Percentiles rank a stretch among this genome's conserved stretches.
Conservation (phyloP, 306 rosid genomes). For the Vachellia collinsii region DNA sequence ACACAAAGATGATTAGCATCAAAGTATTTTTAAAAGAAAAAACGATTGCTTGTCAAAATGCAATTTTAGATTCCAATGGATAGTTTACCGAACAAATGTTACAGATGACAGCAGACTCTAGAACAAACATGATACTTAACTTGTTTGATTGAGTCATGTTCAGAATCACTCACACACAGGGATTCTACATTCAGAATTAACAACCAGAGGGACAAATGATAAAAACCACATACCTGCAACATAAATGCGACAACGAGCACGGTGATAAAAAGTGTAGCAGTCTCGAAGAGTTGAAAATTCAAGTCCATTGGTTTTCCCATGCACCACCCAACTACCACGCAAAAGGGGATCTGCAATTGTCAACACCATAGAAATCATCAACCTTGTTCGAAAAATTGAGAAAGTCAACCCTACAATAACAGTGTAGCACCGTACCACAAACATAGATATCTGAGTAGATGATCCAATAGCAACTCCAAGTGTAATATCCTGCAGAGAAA, state of each 20-base stretch:
- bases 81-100: not conserved
- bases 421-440: conserved; percentile 70
- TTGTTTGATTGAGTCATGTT: not conserved
- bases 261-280: conserved; percentile 87
- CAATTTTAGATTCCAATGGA: not conserved
- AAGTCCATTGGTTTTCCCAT: conserved; percentile 92
- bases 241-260: conserved; percentile 93
- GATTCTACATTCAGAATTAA: conserved; percentile 8
- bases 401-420: conserved; percentile 15
- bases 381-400: not conserved
- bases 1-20: not conserved
- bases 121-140: not conserved
- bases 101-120: not conserved
- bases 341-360: conserved; percentile 73
- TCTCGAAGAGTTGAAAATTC: conserved; percentile 93
- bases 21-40: not conserved
- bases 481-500: conserved; percentile 72
- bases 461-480: conserved; percentile 96
- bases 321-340: conserved; percentile 93
- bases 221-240: conserved; percentile 74
- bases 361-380: conserved; percentile 41
- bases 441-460: conserved; percentile 92
- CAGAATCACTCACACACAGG: not conserved
- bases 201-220: conserved; percentile 2
- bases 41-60: not conserved